These are phyloP conservation scores for Calonectria leucothoes DNA, from an alignment of 2,329 filamentous ascomycete species.

Conservation along the genomic window DNA sequence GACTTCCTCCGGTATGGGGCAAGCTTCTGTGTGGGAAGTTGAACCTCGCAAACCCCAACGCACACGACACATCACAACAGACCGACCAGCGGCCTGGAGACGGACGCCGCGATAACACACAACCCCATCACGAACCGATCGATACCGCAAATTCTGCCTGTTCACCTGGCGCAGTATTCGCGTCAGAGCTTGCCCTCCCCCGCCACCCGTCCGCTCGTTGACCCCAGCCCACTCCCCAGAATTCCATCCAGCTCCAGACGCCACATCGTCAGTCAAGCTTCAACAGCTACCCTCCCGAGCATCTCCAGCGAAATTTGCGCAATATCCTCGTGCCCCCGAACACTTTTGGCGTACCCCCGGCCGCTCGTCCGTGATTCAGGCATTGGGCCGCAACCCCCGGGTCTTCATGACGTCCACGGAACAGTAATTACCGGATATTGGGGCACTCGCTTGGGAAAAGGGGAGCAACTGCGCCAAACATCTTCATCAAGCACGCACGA, in stretches of 20 bases:
- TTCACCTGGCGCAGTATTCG: slow-evolving; percentile 9
- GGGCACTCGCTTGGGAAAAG: slow-evolving; percentile 21
- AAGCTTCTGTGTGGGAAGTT: slow-evolving; percentile 27
- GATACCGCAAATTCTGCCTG: neutral
- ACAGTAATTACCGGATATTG: slow-evolving; percentile 27
- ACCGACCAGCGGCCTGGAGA: slow-evolving; percentile 17
- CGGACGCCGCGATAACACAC: slow-evolving; percentile 4
- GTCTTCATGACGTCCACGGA: slow-evolving; percentile 38
- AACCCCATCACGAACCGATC: neutral
- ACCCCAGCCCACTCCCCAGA: slow-evolving; percentile 24
- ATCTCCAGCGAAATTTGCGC: neutral
- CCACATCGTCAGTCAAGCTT: slow-evolving; percentile 23
- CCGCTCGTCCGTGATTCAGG: slow-evolving; percentile 11
- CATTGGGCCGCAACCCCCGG: slow-evolving; percentile 15
- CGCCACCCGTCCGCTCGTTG: slow-evolving; percentile 31
- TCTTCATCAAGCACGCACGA: neutral
- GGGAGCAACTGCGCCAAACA: slow-evolving; percentile 8
- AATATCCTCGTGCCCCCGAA: neutral
- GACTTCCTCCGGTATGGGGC: slow-evolving; percentile 28
- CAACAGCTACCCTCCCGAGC: slow-evolving; percentile 4
- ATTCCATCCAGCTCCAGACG: slow-evolving; percentile 23
- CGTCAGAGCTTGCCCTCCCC: slow-evolving; percentile 8
- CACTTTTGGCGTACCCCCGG: neutral
- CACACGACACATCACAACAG: slow-evolving; percentile 36
- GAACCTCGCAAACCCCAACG: slow-evolving; percentile 39